Conservation (phyloP, 257 asterid genomes). For the Penstemon newberryi region DNA sequence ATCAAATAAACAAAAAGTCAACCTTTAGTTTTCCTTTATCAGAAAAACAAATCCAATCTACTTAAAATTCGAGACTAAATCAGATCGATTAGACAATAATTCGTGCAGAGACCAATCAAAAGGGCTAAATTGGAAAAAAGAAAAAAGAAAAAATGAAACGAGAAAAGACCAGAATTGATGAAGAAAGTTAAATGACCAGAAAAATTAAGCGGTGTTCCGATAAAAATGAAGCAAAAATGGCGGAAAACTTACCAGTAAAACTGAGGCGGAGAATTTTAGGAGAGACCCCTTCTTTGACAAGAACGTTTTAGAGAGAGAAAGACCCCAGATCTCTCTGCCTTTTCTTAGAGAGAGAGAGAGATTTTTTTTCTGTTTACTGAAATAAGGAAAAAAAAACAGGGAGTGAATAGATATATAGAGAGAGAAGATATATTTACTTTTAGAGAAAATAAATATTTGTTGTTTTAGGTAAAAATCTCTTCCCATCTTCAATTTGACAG, state of each 20-base stretch:
- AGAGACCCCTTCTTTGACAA: conserved; percentile 30
- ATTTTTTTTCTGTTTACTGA: conserved; percentile 9
- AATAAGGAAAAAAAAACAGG: conserved; percentile 10
- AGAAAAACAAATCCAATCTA: background rate
- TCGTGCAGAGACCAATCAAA: background rate
- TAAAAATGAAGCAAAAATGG: background rate
- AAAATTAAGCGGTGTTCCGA: background rate
- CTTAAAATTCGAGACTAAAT: conserved; percentile 9
- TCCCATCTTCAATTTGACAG: no score
- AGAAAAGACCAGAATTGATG: background rate
- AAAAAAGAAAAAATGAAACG: background rate
- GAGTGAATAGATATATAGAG: background rate
- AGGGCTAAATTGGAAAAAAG: background rate
- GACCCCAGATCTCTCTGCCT: conserved; percentile 31
- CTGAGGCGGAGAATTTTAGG: conserved; percentile 31
- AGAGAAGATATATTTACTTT: background rate
- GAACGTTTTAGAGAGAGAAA: conserved; percentile 20
- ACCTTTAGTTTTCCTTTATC: conserved; percentile 22
- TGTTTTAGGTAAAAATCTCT: no score
- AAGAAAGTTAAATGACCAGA: background rate
- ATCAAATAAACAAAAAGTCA: conserved; percentile 24
- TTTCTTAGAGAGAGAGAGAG: conserved; percentile 13
- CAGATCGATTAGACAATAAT: conserved; percentile 34
- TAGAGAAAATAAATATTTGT: no score
- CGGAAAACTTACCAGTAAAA: conserved; percentile 22